Evolutionary conservation across 106 monocot genomes (phyloP), one percentile per base, ranked within the genome.

Genomic region (Dendrobium huoshanense): DNA sequence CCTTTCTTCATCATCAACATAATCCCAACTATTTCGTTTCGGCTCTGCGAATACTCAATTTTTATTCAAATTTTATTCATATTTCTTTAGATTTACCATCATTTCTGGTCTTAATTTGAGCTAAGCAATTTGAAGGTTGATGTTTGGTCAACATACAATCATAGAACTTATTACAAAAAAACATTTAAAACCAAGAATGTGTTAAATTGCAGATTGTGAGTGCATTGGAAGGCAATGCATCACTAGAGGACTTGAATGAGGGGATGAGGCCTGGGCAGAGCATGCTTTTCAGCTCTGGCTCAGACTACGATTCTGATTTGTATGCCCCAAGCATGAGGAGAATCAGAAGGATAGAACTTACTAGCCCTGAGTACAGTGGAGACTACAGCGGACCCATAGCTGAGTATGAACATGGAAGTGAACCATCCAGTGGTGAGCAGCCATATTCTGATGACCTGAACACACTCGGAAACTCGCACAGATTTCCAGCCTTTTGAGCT

Each of bases 191-290:
- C 58, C 4, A n/a, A 58, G 45, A 45, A 9, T 19, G 67, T 24
- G 67, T 24, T 68, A 9, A 74, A 42, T 74, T 19, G 7, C 59
- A 92, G 92, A 90, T 92, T 70, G 87, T 92, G 10, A 82, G 90
- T 56, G 89, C 89, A 44, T 55, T 92, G 47, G 92, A 87, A 16
- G 92, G 90, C 17, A 88, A 92, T 49, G 80, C 88, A 48, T 89
- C 84, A 9, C 82, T 92, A 1, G 92, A 92, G 41, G 92, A 92
- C 73, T 67, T 92, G 80, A 92, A 86, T 59, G 87, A 92, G 70
- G 89, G 89, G 47, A 73, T 89, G 84, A 83, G 84, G 80, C 87
- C 89, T 0, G 91, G 91, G 78, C 88, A 87, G 49, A 89, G 92
- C 86, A 81, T 85, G 83, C 48, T 81, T 33, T 92, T 85, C 75